Base-by-base conservation (phyloP, 1,284 basidiomycete genomes). In the Sporisorium sorghi region DNA sequence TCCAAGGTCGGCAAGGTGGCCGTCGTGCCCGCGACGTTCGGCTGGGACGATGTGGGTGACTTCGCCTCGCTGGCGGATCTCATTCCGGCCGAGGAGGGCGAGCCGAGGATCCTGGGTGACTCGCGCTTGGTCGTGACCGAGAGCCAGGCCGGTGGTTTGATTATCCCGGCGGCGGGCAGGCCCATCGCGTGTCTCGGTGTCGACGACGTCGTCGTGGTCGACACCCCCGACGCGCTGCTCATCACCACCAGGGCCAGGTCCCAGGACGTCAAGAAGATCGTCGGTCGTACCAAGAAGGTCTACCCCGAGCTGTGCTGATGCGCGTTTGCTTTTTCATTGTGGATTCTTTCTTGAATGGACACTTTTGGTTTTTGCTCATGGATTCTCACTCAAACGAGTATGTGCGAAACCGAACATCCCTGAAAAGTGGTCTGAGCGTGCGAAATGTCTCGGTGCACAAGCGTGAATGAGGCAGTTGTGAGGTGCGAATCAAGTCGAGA, bases 31-130 rank as follows among this genome's bases (percentile, higher is more conserved):
- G 83, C 83, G 32, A 84, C 83, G 2, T 84, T 84, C 32, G 83
- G 83, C 65, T 84, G 83, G 83, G 83, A 84, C 51, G 83, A 84
- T 40, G 83, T 84, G 15, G 83, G 83, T 33, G 83, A 84, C 60
- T 84, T 84, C 59, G 63, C 82, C 12, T 72, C 65, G 26, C 65
- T 84, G 35, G 81, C 83, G 15, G 83, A 83, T 42, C 59, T 84
- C n/a, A 71, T 84, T 24, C 81, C 83, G 7, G 82, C 83, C 8
- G 82, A 83, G 28, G 77, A 81, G 67, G 81, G 81, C 17, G 76
- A 84, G 69, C 80, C 83, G n/a, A 60, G 83, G 28, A 76, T 84
- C 49, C 62, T 84, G n/a, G 83, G 83, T 7, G 83, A 84, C 55
- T 37, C 51, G 5, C 48, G 67, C 21, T 47, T 83, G 24, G 83